Evolutionary conservation across 257 asterid species (phyloP).

Genomic region (Jaltomata sinuosa): DNA sequence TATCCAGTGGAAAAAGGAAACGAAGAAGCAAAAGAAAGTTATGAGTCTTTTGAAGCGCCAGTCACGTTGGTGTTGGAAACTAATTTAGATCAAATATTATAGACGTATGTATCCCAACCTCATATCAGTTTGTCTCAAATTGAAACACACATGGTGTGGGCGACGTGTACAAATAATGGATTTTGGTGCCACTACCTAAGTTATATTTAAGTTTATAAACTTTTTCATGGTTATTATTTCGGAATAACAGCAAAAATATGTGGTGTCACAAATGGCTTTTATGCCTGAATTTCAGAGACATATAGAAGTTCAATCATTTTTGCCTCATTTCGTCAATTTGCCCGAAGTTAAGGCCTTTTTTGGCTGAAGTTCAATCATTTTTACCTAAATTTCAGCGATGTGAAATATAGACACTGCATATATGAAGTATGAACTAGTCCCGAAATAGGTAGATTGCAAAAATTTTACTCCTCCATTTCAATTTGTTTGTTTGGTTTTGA

Average conservation of each 20-base stretch:
- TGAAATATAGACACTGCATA: not conserved
- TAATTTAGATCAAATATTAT: not conserved
- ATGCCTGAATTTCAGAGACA: not conserved
- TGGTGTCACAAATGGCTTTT: not conserved
- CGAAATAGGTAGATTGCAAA: not conserved
- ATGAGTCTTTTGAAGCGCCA: not conserved
- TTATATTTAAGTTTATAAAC: not conserved
- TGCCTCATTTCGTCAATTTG: too few species aligned
- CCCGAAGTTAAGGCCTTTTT: too few species aligned
- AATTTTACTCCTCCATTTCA: too few species aligned
- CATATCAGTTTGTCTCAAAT: not conserved
- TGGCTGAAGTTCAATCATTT: not conserved
- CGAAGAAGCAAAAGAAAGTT: too few species aligned
- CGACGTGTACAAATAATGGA: not conserved
- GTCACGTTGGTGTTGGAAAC: not conserved
- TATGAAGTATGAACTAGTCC: not conserved
- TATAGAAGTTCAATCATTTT: rapidly evolving
- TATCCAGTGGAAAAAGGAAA: too few species aligned
- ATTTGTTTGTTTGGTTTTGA: too few species aligned
- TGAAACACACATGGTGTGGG: not conserved
- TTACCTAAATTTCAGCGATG: not conserved
- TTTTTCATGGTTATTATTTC: not conserved
- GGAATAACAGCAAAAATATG: not conserved
- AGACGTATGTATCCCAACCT: not conserved
- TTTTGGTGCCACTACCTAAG: not conserved